phyloP scores from a whole-genome alignment of 305 asterid genomes.

The Withania somnifera region DNA sequence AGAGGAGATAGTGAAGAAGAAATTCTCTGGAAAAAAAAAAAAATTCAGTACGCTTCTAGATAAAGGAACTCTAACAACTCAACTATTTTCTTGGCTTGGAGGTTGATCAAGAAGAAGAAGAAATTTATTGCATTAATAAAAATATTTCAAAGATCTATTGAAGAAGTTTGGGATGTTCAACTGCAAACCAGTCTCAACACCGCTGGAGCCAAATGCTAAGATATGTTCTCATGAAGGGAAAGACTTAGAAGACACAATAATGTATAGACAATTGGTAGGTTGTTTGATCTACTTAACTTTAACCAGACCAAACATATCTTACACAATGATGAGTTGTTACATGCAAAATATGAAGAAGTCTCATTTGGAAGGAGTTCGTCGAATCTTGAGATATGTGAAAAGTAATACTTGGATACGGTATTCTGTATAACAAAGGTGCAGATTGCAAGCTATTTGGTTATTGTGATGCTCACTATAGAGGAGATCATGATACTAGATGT shows the following conservation, averaged over 20 bases:
- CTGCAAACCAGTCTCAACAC: background rate
- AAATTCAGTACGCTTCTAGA: background rate
- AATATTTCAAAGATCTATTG: background rate
- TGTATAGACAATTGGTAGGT: background rate
- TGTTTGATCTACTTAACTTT: background rate
- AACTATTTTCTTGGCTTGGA: background rate
- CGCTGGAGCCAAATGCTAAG: background rate
- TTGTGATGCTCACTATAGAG: background rate
- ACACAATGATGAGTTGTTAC: background rate
- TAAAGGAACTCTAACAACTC: background rate
- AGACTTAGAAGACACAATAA: background rate
- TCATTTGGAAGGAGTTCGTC: background rate
- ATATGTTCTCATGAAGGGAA: background rate
- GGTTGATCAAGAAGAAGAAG: background rate
- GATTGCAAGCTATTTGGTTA: background rate
- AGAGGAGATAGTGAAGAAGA: background rate
- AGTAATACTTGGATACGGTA: background rate
- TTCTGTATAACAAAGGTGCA: background rate
- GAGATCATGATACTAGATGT: background rate
- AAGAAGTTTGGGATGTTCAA: background rate
- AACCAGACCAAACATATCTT: background rate
- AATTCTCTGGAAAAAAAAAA: background rate
- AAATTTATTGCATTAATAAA: background rate
- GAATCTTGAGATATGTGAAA: background rate
- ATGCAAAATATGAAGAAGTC: background rate